Evolutionary conservation across 1,284 basidiomycete species (phyloP).

Genomic region (Apiotrichum akiyoshidainum): DNA sequence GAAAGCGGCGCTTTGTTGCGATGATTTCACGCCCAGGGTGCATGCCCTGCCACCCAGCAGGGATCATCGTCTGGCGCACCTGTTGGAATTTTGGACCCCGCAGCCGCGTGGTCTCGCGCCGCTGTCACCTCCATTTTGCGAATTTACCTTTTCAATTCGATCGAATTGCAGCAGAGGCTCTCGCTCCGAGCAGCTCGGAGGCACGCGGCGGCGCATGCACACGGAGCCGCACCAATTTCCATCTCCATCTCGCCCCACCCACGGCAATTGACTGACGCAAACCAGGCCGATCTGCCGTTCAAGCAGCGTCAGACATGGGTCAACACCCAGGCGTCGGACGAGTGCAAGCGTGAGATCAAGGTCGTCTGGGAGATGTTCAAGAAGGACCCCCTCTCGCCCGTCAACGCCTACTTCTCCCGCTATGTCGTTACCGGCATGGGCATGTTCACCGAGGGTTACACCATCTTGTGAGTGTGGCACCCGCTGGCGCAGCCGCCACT

Average conservation of each 20-base stretch:
- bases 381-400: constrained; percentile 52
- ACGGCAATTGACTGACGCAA: too few species aligned
- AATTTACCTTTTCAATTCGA: background rate
- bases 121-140: background rate
- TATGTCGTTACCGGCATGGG: constrained; percentile 58
- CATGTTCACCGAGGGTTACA: constrained; percentile 55
- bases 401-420: constrained; percentile 52
- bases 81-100: background rate
- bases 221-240: too few species aligned
- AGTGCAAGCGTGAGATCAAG: constrained; percentile 52
- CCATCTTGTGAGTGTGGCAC: constrained; percentile 26
- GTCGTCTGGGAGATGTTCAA: constrained; percentile 55
- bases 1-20: too few species aligned
- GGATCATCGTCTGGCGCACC: too few species aligned
- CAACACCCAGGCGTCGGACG: constrained; percentile 51
- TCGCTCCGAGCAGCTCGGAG: too few species aligned
- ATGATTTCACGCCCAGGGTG: too few species aligned
- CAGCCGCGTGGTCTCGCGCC: background rate
- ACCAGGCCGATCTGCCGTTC: constrained; percentile 45
- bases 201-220: too few species aligned
- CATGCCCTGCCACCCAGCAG: too few species aligned
- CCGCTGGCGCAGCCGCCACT: background rate
- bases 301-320: constrained; percentile 48
- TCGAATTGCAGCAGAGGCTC: background rate
- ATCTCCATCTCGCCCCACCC: too few species aligned